These are phyloP conservation scores for Amoeboaphelidium occidentale DNA, from an alignment of 371 early-diverging fungal genomes.

Conservation along the genomic window DNA sequence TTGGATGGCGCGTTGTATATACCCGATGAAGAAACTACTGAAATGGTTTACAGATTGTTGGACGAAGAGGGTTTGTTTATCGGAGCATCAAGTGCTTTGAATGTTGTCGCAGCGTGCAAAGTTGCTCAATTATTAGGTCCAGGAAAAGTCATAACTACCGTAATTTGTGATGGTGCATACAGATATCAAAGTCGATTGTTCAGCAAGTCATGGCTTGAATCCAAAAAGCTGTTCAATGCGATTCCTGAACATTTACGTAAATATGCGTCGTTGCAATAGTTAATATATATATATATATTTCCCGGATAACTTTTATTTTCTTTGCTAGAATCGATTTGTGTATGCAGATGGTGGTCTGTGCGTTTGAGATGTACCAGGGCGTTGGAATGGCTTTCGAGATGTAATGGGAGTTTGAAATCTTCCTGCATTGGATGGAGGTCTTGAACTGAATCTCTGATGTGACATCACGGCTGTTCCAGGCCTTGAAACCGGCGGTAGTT, in stretches of 20 bases:
- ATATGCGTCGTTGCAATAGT: constrained; percentile 44
- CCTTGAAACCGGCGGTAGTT: no score
- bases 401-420: no score
- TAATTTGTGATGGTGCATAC: constrained; percentile 74
- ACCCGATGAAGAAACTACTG: constrained; percentile 52
- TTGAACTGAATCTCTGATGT: no score
- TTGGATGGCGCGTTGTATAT: constrained; percentile 60
- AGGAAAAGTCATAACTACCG: constrained; percentile 54
- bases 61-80: constrained; percentile 83
- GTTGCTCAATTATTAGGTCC: constrained; percentile 65
- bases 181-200: constrained; percentile 74
- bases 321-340: no score
- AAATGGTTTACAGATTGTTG: constrained; percentile 58
- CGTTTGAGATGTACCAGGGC: no score
- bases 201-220: constrained; percentile 54
- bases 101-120: constrained; percentile 73
- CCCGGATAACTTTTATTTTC: no score
- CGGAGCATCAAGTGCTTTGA: constrained; percentile 73
- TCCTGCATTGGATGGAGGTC: no score
- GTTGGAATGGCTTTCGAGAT: no score
- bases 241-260: constrained; percentile 63
- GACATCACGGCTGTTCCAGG: no score
- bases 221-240: constrained; percentile 41
- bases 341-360: no score
- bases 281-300: no score